These are phyloP conservation scores for Coniochaeta sp. DNA, from an alignment of 2,329 filamentous ascomycete genomes.

Conservation along the genomic window DNA sequence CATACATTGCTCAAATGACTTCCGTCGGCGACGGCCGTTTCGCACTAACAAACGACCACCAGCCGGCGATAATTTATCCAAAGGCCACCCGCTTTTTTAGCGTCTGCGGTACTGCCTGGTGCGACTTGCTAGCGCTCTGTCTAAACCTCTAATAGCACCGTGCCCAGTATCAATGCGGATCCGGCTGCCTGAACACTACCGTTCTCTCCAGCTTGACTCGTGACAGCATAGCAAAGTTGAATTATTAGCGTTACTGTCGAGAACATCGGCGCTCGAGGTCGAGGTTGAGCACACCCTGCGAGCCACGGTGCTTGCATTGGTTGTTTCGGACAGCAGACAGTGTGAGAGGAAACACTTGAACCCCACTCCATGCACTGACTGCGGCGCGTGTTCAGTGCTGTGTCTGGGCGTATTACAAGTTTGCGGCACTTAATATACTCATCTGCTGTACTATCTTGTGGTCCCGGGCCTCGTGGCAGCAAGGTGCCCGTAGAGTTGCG, in stretches of 20 bases:
- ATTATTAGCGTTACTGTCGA: not conserved
- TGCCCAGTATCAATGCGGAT: not conserved
- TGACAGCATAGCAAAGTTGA: not conserved
- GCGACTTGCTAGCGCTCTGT: not conserved
- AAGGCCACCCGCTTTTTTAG: not conserved
- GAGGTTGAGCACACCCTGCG: not conserved
- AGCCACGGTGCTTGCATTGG: not conserved
- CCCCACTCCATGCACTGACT: conserved; percentile 4
- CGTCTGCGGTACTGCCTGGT: not conserved
- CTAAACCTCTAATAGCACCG: not conserved
- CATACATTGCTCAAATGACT: not conserved
- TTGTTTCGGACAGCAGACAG: conserved; percentile 1
- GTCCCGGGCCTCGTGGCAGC: conserved; percentile 9
- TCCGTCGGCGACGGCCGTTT: not conserved
- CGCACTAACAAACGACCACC: not conserved
- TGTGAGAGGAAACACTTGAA: conserved; percentile 6
- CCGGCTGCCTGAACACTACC: not conserved
- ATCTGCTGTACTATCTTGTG: conserved; percentile 8
- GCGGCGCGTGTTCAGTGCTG: conserved; percentile 1
- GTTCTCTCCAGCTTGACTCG: not conserved
- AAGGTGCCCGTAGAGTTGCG: conserved; percentile 2
- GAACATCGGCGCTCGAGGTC: not conserved
- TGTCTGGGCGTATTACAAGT: conserved; percentile 1
- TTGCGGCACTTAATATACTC: conserved; percentile 13
- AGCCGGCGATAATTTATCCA: too few relatives aligned